phyloP scores from a whole-genome alignment of 1,139 yeast species.

The Cylindricascospora bacillispora region DNA sequence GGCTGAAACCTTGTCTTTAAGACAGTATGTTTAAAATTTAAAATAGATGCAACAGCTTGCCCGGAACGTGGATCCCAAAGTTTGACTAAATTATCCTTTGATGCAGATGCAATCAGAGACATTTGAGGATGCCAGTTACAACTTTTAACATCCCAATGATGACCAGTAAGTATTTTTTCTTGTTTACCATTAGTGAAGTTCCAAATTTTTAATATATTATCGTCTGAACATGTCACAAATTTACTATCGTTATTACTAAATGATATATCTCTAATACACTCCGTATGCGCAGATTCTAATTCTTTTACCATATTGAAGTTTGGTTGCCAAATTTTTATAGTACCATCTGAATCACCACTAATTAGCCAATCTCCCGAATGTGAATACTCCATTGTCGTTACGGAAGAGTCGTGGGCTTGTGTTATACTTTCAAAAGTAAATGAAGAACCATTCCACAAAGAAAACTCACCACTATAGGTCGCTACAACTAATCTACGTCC shows the following conservation, averaged over 20 bases:
- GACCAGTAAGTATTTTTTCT: conserved; percentile 74
- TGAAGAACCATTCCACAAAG: conserved; percentile 93
- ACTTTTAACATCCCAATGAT: conserved; percentile 97
- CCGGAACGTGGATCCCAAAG: conserved; percentile 91
- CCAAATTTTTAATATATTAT: conserved; percentile 82
- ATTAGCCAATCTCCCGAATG: conserved; percentile 92
- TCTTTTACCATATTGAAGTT: conserved; percentile 92
- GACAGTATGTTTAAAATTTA: conserved; percentile 90
- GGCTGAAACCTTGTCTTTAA: conserved; percentile 69
- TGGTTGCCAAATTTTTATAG: conserved; percentile 93
- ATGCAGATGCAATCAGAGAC: conserved; percentile 77
- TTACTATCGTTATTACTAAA: conserved; percentile 86
- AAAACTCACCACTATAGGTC: conserved; percentile 88
- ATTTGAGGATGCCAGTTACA: conserved; percentile 93
- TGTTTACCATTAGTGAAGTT: conserved; percentile 82
- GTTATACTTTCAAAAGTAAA: conserved; percentile 93
- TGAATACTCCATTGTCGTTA: conserved; percentile 66
- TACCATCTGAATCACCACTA: conserved; percentile 88
- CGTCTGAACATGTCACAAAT: conserved; percentile 88
- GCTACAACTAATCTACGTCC: conserved; percentile 86
- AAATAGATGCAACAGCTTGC: conserved; percentile 62
- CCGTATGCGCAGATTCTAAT: conserved; percentile 54
- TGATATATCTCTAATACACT: conserved; percentile 75
- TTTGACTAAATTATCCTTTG: conserved; percentile 86
- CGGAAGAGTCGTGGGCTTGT: conserved; percentile 96